Conservation (phyloP, 345 rosid species). For the Populus euphratica region DNA sequence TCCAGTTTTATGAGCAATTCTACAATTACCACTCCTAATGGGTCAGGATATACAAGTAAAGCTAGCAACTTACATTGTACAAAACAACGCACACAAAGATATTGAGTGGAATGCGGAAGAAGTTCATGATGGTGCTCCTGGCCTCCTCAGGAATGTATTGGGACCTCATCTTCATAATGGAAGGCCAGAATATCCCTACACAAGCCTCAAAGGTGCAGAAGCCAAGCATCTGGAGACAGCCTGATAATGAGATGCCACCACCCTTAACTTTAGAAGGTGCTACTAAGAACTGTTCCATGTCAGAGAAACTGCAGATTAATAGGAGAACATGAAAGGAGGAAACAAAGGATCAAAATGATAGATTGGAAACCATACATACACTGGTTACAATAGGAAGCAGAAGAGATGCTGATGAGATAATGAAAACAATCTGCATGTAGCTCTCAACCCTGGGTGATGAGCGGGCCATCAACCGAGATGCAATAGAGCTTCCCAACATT, state of each 20-base stretch:
- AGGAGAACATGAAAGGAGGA: background rate
- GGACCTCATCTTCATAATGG: constrained; percentile 98
- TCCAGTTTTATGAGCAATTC: background rate
- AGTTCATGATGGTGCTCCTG: constrained; percentile 98
- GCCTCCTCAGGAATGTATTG: constrained; percentile 99
- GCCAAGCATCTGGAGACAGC: constrained; percentile 75
- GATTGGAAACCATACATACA: constrained; percentile 37
- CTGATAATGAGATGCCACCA: constrained; percentile 64
- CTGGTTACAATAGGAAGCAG: constrained; percentile 73
- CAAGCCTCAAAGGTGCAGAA: constrained; percentile 93
- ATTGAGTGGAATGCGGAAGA: constrained; percentile 95
- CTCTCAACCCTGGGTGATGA: constrained; percentile 70
- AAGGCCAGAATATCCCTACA: constrained; percentile 97
- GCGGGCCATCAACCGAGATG: constrained; percentile 81
- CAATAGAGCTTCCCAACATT: constrained; percentile 94
- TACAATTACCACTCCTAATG: background rate
- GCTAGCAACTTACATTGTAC: constrained; percentile 63
- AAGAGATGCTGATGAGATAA: constrained; percentile 63
- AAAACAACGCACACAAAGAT: constrained; percentile 84
- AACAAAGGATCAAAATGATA: background rate
- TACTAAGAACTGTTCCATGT: constrained; percentile 56
- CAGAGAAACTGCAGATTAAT: background rate
- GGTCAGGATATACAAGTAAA: background rate
- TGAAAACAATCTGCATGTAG: constrained; percentile 89
- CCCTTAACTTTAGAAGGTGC: constrained; percentile 64